Base-by-base conservation (phyloP, 2,329 filamentous ascomycete genomes). In the Diaporthe sp. region DNA sequence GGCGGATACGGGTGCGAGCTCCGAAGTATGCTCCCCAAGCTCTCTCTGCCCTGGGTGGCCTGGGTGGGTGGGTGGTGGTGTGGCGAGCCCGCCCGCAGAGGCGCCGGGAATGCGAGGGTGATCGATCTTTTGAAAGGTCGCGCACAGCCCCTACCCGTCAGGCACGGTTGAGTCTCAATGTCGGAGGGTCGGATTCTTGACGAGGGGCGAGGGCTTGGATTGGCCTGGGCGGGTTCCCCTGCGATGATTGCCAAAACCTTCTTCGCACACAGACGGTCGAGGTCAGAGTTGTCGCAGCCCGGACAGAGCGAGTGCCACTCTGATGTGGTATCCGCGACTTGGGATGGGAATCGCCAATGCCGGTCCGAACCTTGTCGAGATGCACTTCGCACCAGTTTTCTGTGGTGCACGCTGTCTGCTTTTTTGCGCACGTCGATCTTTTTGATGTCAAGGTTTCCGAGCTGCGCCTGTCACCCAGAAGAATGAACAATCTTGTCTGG, bases 221-320 rank as follows among this genome's bases (percentile, higher is more conserved):
- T 64, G 58, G 40, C 60, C 38, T 50, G 64, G 45, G 45, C 30
- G 45, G 33, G 35, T 25, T 66, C 64, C 64, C 64, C 45, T 54
- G 64, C 64, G 64, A 68, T 54, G 47, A 54, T 54, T 68, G 47
- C 64, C 64, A 68, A 40, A 68, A 68, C 47, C 47, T 68, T 52
- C 13, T 54, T 19, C 33, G n/a, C 64, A 68, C 64, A 67, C 64
- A 67, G 64, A 67, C 64, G 13, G 45, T 38, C 4, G 45, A 52
- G 45, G 30, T 52, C 64, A 67, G 45, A 52, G 33, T 25, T 68
- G 64, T 68, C 33, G 64, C 64, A 68, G 47, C 4, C 47, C 47
- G 47, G 47, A 38, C 45, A 47, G 64, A 67, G 64, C 45, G 45
- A 52, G 33, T 67, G 30, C 12, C 45, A 38, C 42, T n/a, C 64